phyloP scores from a whole-genome alignment of 192 early-diverging fungal genomes.

The Pilaira anomala region DNA sequence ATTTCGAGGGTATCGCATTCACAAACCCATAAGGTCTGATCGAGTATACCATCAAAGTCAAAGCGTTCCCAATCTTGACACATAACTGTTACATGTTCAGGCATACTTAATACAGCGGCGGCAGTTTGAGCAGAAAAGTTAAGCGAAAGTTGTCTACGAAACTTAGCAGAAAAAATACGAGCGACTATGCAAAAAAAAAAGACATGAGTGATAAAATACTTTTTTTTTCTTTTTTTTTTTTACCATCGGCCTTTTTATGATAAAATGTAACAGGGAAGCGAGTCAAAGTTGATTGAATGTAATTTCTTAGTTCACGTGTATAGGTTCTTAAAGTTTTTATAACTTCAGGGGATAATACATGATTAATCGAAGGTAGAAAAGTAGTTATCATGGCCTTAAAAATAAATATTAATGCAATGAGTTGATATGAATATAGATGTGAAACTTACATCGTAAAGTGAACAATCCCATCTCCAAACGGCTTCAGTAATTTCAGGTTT shows the following conservation, averaged over 20 bases:
- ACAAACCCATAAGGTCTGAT: slow-evolving; percentile 49
- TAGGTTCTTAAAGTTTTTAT: slow-evolving; percentile 15
- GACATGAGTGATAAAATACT: slow-evolving; percentile 10
- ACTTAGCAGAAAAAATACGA: slow-evolving; percentile 44
- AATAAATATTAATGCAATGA: slow-evolving; percentile 36
- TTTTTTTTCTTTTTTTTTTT: not conserved
- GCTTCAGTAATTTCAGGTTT: slow-evolving; percentile 37
- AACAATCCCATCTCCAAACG: slow-evolving; percentile 50
- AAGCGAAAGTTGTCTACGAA: slow-evolving; percentile 42
- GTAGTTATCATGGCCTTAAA: slow-evolving; percentile 30
- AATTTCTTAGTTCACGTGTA: slow-evolving; percentile 1
- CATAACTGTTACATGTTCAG: slow-evolving; percentile 33
- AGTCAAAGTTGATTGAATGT: slow-evolving; percentile 5
- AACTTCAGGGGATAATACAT: not conserved
- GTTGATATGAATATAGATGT: slow-evolving; percentile 31
- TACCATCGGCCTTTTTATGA: slow-evolving; percentile 32
- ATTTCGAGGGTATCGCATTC: slow-evolving; percentile 44
- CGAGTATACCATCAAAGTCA: slow-evolving; percentile 42
- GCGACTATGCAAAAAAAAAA: slow-evolving; percentile 36
- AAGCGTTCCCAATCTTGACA: slow-evolving; percentile 41
- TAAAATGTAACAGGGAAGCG: slow-evolving; percentile 19
- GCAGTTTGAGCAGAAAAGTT: slow-evolving; percentile 45
- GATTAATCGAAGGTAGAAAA: slow-evolving; percentile 13
- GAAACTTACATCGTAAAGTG: slow-evolving; percentile 48
- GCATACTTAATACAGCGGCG: slow-evolving; percentile 32